Evolutionary conservation across 1,284 basidiomycete genomes (phyloP), one percentile per base, ranked within the genome.

Genomic region (Papiliotrema laurentii): DNA sequence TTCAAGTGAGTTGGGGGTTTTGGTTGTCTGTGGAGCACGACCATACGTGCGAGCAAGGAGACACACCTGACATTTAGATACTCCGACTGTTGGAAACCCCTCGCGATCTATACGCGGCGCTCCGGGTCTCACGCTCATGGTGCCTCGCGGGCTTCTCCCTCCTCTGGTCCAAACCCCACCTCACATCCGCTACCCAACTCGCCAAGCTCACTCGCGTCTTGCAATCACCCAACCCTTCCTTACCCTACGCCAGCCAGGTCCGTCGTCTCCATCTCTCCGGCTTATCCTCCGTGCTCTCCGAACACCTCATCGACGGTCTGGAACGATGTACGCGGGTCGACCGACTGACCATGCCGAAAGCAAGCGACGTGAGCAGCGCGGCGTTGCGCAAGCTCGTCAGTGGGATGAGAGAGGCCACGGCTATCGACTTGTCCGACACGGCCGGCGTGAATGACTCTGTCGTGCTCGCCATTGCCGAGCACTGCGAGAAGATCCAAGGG

Each of bases 81-180:
- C 81, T 98, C 60, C 87, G 86, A 53, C 83, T 91, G 59, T 78
- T 98, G 11, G 82, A 87, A 51, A 79, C 81, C 0, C 77, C 83
- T 21, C 78, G 80, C 47, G 88, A 94, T 73, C 79, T 96, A 35
- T 82, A 86, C 57, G 78, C 80, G 54, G 80, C 83, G 42, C 79
- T 96, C 50, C 82, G 87, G 48, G 93, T 97, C 28, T 92, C 86
- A 31, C 84, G 89, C 50, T 80, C 84, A 13, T 98, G 96, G 93
- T 97, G 92, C 76, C 84, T 93, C 64, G 94, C 91, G 71, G 85
- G 90, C 7, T 91, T 94, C 47, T 91, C 97, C 70, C 80, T 97
- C 18, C 80, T 98, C 19, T 99, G 94, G 94, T 87, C 93, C 72
- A 87, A 89, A 61, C 93, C 94, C 16, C 78, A 79, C 47, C 80